Evolutionary conservation across 192 early-diverging fungal species (phyloP).

Genomic region (Rhizoclosmatium globosum): DNA sequence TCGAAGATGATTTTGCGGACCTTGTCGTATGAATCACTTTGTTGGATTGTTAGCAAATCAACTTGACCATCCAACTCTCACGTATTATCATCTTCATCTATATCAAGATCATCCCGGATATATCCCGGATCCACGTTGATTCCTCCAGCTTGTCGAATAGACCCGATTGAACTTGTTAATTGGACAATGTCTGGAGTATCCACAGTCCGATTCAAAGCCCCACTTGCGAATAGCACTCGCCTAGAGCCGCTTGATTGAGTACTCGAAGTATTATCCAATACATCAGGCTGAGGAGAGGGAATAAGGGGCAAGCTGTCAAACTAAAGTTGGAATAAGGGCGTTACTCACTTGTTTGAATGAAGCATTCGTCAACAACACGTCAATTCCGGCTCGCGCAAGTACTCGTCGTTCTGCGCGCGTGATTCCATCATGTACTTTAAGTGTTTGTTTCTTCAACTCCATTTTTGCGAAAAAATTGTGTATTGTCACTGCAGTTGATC

Average conservation of each 20-base stretch:
- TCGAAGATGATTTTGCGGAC: constrained; percentile 51
- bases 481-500: background rate
- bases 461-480: background rate
- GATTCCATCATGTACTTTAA: constrained; percentile 28
- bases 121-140: constrained; percentile 21
- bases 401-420: constrained; percentile 40
- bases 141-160: constrained; percentile 9
- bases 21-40: constrained; percentile 48
- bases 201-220: background rate
- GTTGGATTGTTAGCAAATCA: background rate
- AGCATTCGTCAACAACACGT: constrained; percentile 36
- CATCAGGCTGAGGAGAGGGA: constrained; percentile 15
- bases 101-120: background rate
- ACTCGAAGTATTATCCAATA: constrained; percentile 7
- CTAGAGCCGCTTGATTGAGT: background rate
- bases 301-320: background rate
- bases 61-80: background rate
- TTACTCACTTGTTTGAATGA: constrained; percentile 36
- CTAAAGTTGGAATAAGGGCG: too few relatives aligned
- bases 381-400: constrained; percentile 39
- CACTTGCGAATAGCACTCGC: background rate
- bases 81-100: constrained; percentile 43
- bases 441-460: background rate
- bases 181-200: background rate
- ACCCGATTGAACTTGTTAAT: background rate